Percentiles rank a stretch among this genome's conserved stretches.
phyloP scores from a whole-genome alignment of 345 rosid species.

The Orychophragmus violaceus region DNA sequence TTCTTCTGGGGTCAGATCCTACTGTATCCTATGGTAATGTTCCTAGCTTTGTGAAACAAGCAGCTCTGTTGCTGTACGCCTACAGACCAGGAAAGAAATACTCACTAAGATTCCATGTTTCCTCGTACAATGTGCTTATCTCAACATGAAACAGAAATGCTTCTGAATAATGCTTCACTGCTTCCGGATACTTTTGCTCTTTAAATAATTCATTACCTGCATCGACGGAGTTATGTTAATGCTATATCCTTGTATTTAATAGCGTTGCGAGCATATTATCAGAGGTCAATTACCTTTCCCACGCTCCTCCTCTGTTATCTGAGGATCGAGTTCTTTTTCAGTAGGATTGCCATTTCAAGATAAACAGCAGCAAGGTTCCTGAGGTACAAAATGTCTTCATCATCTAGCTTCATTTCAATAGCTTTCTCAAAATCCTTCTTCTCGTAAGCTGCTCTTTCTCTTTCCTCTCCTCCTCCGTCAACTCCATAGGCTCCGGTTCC shows the following conservation, averaged over 20 bases:
- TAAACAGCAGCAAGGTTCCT: constrained; percentile 86
- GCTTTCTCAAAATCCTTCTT: constrained; percentile 90
- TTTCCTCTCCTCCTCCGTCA: constrained; percentile 35
- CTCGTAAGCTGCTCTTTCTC: constrained; percentile 89
- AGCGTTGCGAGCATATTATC: neutral
- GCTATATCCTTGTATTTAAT: neutral
- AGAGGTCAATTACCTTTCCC: constrained; percentile 65
- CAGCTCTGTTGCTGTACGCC: constrained; percentile 95
- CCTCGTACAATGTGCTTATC: neutral
- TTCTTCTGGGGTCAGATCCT: constrained; percentile 76
- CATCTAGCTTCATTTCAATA: constrained; percentile 64
- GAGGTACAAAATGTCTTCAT: constrained; percentile 71
- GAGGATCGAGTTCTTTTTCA: no score
- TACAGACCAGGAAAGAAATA: constrained; percentile 7
- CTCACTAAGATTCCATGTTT: neutral
- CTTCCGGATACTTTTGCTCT: constrained; percentile 89
- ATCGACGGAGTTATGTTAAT: neutral
- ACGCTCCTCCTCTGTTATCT: constrained; percentile 85
- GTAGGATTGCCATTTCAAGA: constrained; percentile 83
- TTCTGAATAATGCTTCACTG: constrained; percentile 83
- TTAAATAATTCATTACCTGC: constrained; percentile 87
- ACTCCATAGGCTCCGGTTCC: constrained; percentile 19
- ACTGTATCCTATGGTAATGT: constrained; percentile 96
- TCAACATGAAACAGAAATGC: neutral
- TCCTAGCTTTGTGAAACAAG: constrained; percentile 88